These are phyloP conservation scores for Chlamydomonas sphaeroides DNA, from an alignment of 139 green algal species.

Conservation along the genomic window DNA sequence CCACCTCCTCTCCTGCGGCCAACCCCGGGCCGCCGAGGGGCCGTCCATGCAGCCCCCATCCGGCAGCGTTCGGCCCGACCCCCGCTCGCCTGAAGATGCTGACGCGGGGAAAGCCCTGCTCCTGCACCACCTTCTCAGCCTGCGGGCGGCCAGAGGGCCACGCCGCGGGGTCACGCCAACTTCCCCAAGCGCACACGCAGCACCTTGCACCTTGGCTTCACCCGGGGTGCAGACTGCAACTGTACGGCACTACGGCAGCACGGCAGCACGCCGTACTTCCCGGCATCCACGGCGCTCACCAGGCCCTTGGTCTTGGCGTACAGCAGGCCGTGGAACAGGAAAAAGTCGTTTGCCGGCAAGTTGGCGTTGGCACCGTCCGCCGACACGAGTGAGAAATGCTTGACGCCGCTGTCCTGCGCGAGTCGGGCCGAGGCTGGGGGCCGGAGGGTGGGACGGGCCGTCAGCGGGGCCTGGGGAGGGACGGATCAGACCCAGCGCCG, in stretches of 20 bases:
- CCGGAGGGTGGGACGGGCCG: too few relatives aligned
- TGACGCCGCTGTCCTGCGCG: slow-evolving; percentile 47
- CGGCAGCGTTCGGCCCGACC: neutral
- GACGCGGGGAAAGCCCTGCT: slow-evolving; percentile 39
- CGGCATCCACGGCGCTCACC: neutral
- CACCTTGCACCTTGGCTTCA: neutral
- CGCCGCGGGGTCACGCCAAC: too few relatives aligned
- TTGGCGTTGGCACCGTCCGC: slow-evolving; percentile 36
- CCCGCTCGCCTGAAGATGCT: slow-evolving; percentile 43
- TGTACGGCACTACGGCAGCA: neutral
- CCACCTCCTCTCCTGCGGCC: neutral
- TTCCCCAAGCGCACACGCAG: too few relatives aligned
- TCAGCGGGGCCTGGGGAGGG: too few relatives aligned
- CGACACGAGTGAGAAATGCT: slow-evolving; percentile 29
- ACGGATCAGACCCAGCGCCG: too few relatives aligned
- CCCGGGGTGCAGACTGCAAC: neutral
- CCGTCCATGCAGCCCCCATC: neutral
- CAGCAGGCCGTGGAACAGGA: slow-evolving; percentile 51
- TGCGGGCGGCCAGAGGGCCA: neutral
- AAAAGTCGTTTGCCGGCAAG: slow-evolving; percentile 16
- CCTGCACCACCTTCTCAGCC: slow-evolving; percentile 50
- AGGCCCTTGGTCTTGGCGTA: slow-evolving; percentile 54
- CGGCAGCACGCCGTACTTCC: neutral
- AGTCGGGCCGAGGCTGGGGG: slow-evolving; percentile 46
- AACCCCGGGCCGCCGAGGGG: too few relatives aligned